Evolutionary conservation across 176 grass and related monocot genomes (phyloP).

Genomic region (Carex kokanica): DNA sequence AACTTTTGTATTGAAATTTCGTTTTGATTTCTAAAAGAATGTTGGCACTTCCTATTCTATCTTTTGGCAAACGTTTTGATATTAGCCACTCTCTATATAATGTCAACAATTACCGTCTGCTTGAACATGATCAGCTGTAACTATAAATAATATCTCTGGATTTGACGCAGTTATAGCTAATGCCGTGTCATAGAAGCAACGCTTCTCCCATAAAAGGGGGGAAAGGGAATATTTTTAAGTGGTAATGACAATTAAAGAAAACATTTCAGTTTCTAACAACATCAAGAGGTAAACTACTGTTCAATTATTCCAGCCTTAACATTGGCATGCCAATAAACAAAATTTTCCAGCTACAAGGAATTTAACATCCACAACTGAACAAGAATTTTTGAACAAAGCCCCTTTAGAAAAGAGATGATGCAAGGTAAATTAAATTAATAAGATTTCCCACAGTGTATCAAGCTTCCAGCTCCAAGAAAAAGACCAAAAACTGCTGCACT

Average conservation of each 20-base stretch:
- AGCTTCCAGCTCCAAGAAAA: slow-evolving; percentile 90
- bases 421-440: slow-evolving; percentile 42
- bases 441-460: slow-evolving; percentile 92
- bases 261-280: neutral
- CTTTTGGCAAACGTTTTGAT: too few species aligned
- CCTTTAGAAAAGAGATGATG: slow-evolving; percentile 19
- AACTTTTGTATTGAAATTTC: neutral
- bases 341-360: slow-evolving; percentile 12
- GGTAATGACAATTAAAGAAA: neutral
- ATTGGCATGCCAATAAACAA: slow-evolving; percentile 12
- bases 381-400: slow-evolving; percentile 12
- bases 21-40: neutral
- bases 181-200: neutral
- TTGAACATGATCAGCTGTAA: neutral
- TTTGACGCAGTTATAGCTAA: neutral
- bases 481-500: slow-evolving; percentile 82
- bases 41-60: too few species aligned
- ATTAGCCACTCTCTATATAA: too few species aligned
- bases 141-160: neutral
- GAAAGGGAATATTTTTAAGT: neutral
- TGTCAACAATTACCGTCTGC: neutral
- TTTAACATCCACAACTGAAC: slow-evolving; percentile 14
- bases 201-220: neutral
- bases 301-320: slow-evolving; percentile 19
- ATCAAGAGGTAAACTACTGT: neutral